Conservation (phyloP, 345 rosid genomes). For the Linum lewisii region DNA sequence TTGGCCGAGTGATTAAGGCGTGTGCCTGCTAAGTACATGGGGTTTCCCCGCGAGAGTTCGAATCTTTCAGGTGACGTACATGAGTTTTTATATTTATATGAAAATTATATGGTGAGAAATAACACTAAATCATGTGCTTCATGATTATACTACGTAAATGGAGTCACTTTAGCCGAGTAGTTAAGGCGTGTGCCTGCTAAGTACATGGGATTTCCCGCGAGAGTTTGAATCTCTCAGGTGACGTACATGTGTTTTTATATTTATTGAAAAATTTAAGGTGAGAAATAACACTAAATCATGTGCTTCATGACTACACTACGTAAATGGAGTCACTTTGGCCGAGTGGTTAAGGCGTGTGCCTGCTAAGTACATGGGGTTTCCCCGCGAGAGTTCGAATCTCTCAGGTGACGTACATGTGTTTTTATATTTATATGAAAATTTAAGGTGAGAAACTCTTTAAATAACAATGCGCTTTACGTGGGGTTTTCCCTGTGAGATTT, state of each 20-base stretch:
- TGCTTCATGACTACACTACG: too few relatives aligned
- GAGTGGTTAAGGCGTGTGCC: constrained; percentile 10
- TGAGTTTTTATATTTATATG: too few relatives aligned
- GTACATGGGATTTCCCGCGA: constrained; percentile 36
- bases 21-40: constrained; percentile 32
- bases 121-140: too few relatives aligned
- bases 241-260: too few relatives aligned
- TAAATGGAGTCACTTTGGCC: constrained; percentile 6
- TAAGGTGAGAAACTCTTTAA: too few relatives aligned
- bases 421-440: too few relatives aligned
- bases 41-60: constrained; percentile 72
- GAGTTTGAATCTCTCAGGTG: constrained; percentile 78
- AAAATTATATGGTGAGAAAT: too few relatives aligned
- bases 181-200: constrained; percentile 9
- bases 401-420: constrained; percentile 66
- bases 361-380: constrained; percentile 41
- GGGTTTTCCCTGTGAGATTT: too few relatives aligned
- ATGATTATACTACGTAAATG: too few relatives aligned
- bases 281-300: too few relatives aligned
- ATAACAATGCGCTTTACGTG: too few relatives aligned
- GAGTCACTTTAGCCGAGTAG: constrained; percentile 6
- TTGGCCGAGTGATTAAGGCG: constrained; percentile 9
- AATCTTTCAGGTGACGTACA: constrained; percentile 71
- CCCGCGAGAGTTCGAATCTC: constrained; percentile 84
- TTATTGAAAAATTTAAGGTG: too few relatives aligned